Conservation (phyloP, 495 filamentous ascomycete species). For the Aspergillus cavernicola region DNA sequence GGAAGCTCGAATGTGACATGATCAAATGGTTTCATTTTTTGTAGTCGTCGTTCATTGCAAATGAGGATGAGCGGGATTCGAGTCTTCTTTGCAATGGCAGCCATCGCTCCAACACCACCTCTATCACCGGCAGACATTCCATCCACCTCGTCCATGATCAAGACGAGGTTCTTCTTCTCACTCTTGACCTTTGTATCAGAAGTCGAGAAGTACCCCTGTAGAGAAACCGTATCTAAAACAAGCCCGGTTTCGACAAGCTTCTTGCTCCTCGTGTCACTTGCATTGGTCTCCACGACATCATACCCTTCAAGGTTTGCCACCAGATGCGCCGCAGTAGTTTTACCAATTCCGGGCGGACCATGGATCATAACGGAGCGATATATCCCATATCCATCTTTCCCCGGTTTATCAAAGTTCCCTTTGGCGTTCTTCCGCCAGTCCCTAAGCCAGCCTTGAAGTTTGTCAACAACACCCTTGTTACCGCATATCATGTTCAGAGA, state of each 20-base stretch:
- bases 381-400: conserved; percentile 73
- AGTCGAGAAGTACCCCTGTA: conserved; percentile 88
- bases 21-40: conserved; percentile 98
- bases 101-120: conserved; percentile 91
- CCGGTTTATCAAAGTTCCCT: conserved; percentile 69
- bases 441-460: conserved; percentile 79
- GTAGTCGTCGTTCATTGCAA: conserved; percentile 88
- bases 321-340: conserved; percentile 94
- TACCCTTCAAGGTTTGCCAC: conserved; percentile 90
- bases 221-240: conserved; percentile 86
- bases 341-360: conserved; percentile 94
- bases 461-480: conserved; percentile 89
- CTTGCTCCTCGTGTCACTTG: conserved; percentile 96
- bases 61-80: conserved; percentile 94
- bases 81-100: conserved; percentile 90
- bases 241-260: conserved; percentile 88
- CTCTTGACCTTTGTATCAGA: conserved; percentile 74
- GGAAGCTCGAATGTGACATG: conserved; percentile 74
- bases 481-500: conserved; percentile 85
- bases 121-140: conserved; percentile 98
- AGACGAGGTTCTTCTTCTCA: conserved; percentile 82
- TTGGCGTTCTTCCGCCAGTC: conserved; percentile 75
- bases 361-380: conserved; percentile 87
- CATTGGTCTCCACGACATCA: conserved; percentile 92
- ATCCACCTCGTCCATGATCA: conserved; percentile 99